Percentiles rank a stretch among this genome's conserved stretches.
These are phyloP conservation scores for Sporothrix euskadiensis DNA, from an alignment of 2,329 filamentous ascomycete genomes.

Conservation along the genomic window DNA sequence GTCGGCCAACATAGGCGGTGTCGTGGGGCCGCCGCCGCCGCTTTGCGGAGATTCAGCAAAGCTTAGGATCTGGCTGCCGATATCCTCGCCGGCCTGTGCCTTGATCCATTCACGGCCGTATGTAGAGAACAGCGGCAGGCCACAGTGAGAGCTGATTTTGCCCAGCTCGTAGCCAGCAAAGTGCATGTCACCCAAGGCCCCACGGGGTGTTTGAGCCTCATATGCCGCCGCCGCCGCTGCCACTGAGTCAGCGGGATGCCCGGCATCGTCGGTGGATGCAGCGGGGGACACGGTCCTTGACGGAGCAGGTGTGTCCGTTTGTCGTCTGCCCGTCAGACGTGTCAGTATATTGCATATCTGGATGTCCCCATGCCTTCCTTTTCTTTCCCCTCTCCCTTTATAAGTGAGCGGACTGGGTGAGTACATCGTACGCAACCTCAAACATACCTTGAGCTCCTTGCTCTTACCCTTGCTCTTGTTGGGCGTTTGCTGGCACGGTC, in stretches of 20 bases:
- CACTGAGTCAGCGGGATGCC: neutral
- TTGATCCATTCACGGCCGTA: slow-evolving; percentile 52
- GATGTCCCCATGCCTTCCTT: too few relatives aligned
- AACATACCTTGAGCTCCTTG: neutral
- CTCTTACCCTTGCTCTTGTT: neutral
- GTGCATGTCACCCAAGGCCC: slow-evolving; percentile 44
- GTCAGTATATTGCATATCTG: neutral
- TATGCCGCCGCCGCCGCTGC: neutral
- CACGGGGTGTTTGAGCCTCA: neutral
- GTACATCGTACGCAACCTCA: too few relatives aligned
- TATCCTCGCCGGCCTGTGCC: slow-evolving; percentile 43
- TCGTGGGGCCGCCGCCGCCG: neutral
- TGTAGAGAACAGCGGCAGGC: slow-evolving; percentile 52
- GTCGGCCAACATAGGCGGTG: slow-evolving; percentile 12
- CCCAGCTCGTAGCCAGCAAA: slow-evolving; percentile 52
- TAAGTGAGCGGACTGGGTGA: too few relatives aligned
- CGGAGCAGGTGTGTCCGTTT: neutral
- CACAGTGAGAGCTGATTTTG: slow-evolving; percentile 49
- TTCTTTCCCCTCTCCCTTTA: too few relatives aligned
- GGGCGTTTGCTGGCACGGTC: slow-evolving; percentile 12
- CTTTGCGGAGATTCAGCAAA: slow-evolving; percentile 33
- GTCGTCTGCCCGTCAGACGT: neutral
- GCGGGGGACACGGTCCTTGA: neutral
- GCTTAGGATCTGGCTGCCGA: slow-evolving; percentile 33
- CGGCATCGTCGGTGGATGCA: neutral